phyloP scores from a whole-genome alignment of 805 yeast genomes.

The Ogataea nakhonphanomensis region DNA sequence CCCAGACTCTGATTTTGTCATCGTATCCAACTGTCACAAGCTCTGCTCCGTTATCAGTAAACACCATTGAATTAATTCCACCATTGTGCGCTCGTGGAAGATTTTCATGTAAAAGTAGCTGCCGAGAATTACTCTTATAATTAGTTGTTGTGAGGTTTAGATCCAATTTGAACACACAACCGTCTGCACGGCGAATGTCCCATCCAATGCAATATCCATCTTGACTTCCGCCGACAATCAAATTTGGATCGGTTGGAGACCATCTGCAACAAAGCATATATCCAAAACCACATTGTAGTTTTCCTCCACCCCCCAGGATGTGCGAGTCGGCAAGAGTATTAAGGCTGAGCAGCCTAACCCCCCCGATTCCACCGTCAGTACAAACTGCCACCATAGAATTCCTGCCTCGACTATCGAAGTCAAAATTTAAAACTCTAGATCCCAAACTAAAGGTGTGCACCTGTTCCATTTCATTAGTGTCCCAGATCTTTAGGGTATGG shows the following conservation, averaged over 20 bases:
- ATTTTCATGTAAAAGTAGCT: conserved; percentile 21
- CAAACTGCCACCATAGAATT: conserved; percentile 66
- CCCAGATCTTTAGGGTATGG: conserved; percentile 76
- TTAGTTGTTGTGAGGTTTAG: conserved; percentile 31
- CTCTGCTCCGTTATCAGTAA: conserved; percentile 65
- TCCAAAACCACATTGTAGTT: conserved; percentile 29
- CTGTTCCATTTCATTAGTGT: conserved; percentile 58
- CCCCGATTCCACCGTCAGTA: conserved; percentile 49
- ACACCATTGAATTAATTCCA: conserved; percentile 72
- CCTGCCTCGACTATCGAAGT: conserved; percentile 45
- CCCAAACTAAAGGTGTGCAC: conserved; percentile 66
- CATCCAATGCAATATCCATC: conserved; percentile 80
- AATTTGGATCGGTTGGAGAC: conserved; percentile 62
- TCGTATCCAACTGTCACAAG: conserved; percentile 73
- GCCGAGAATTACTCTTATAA: conserved; percentile 20
- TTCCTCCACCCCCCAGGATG: conserved; percentile 43
- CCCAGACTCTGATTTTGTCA: conserved; percentile 80
- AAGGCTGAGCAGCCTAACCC: conserved; percentile 60
- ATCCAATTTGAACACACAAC: conserved; percentile 64
- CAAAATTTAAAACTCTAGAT: conserved; percentile 63
- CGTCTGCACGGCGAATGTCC: conserved; percentile 73
- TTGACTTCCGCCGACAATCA: conserved; percentile 75
- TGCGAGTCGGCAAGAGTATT: conserved; percentile 73
- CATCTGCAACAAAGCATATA: conserved; percentile 40
- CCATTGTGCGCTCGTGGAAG: conserved; percentile 66